These are phyloP conservation scores for Cudoniella acicularis DNA, from an alignment of 495 filamentous ascomycete species.

Conservation along the genomic window DNA sequence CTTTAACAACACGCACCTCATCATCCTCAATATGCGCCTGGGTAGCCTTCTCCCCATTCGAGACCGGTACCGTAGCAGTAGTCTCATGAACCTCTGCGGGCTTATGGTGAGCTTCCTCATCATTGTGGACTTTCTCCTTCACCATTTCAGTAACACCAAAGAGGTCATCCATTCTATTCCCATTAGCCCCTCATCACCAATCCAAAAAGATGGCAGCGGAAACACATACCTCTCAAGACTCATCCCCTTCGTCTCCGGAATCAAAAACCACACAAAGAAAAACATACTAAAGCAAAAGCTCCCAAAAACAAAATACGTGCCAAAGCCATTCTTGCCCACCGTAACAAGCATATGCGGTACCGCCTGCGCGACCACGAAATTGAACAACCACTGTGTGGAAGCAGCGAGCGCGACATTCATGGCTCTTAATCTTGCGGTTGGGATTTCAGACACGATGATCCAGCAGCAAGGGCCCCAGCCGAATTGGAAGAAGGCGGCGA, in stretches of 20 bases:
- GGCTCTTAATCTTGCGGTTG: conserved; percentile 64
- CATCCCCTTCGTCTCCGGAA: conserved; percentile 69
- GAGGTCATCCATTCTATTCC: conserved; percentile 47
- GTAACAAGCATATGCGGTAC: conserved; percentile 64
- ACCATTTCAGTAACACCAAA: conserved; percentile 42
- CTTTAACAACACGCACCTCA: not conserved
- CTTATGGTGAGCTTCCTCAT: conserved; percentile 17
- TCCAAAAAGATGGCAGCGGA: conserved; percentile 32
- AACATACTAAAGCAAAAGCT: conserved; percentile 61
- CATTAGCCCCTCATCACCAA: conserved; percentile 40
- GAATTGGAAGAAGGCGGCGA: conserved; percentile 74
- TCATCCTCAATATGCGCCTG: not conserved
- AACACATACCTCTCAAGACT: conserved; percentile 43
- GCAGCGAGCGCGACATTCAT: conserved; percentile 67
- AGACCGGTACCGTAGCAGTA: not conserved
- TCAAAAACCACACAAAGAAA: conserved; percentile 64
- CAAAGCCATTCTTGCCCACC: conserved; percentile 60
- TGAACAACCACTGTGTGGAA: conserved; percentile 68
- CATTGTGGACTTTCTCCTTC: conserved; percentile 10
- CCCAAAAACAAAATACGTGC: conserved; percentile 53
- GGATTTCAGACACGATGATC: conserved; percentile 75
- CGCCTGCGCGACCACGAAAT: conserved; percentile 63
- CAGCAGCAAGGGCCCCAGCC: conserved; percentile 78
- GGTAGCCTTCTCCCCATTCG: not conserved
- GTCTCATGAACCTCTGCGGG: conserved; percentile 6